Percentiles rank a stretch among this genome's conserved stretches.
Conservation (phyloP, 192 early-diverging fungal species). For the Kickxella alabastrina region DNA sequence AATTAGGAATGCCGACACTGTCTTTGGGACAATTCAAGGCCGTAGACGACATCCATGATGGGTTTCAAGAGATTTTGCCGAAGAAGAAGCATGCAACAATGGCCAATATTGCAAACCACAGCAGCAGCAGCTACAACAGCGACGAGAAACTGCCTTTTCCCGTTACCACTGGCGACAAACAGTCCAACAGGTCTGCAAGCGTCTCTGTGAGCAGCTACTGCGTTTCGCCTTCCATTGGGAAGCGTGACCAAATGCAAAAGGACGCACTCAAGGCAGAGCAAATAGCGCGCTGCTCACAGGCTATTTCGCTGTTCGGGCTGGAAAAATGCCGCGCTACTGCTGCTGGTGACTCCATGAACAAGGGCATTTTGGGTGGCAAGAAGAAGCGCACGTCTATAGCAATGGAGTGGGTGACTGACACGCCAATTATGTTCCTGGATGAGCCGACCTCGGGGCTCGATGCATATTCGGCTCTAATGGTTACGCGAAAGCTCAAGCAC, state of each 20-base stretch:
- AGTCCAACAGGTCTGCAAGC: constrained; percentile 5
- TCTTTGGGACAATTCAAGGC: no score
- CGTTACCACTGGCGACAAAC: not conserved
- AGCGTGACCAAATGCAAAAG: no score
- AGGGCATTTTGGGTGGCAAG: constrained; percentile 73
- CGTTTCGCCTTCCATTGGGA: not conserved
- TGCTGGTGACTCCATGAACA: constrained; percentile 58
- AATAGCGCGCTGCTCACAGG: constrained; percentile 50
- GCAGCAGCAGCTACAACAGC: constrained; percentile 8
- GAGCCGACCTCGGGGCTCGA: constrained; percentile 72
- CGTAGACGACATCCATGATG: constrained; percentile 1
- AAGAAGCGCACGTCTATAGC: constrained; percentile 71
- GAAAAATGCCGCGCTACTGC: constrained; percentile 65
- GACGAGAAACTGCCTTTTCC: constrained; percentile 37
- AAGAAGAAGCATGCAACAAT: not conserved
- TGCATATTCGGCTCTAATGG: constrained; percentile 54
- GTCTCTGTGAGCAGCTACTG: not conserved
- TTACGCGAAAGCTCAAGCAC: constrained; percentile 45
- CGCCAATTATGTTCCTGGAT: constrained; percentile 64
- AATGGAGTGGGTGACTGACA: constrained; percentile 66
- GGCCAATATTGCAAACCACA: not conserved
- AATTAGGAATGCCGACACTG: no score
- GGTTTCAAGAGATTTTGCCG: not conserved
- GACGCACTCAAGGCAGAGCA: constrained; percentile 18
- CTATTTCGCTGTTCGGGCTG: constrained; percentile 59